Base-by-base conservation (phyloP, 2,329 filamentous ascomycete species). In the Phyllosticta paracitricarpa region DNA sequence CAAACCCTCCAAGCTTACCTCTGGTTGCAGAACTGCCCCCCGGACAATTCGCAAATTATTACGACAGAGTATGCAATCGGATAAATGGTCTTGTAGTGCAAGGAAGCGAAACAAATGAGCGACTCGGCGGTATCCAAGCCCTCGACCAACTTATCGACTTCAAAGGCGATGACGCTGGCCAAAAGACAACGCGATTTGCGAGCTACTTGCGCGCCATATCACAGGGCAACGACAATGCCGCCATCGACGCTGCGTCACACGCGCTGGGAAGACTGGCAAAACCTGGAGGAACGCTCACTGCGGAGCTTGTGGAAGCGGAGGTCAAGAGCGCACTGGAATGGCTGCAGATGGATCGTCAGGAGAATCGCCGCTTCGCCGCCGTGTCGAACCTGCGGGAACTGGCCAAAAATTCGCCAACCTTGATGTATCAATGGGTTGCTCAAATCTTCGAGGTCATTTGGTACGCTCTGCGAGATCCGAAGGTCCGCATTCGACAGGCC, bases 281-380 rank as follows among this genome's bases (percentile, higher is more conserved):
- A 66, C 94, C 94, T 0, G 94, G 94, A 64, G 94, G 94, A 63
- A 92, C 94, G 33, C 81, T 97, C 65, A 96, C 96, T 54, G 95
- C 93, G 7, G 93, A 97, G 74, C 80, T 99, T 60, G 94, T 99
- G 62, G 94, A 99, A 71, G 93, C 91, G 60, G 93, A 99, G 75
- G 92, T 97, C 64, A 95, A 97, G 74, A 94, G 91, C 19, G 92
- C 95, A 1, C 81, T 99, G 59, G 94, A 99, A 77, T 97, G 92
- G 89, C 84, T 99, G 62, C 93, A 97, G 72, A 92, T 92, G 56
- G 95, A 97, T 72, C 85, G 93, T 66, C 87, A 96, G 68, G 94
- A 99, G 77, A 93, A 93, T 71, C 84, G 93, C 67, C 85, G 94
- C 68, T 97, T 97, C 72, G 93, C 92, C 62, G 92, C 94, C 19